These are phyloP conservation scores for Candida hispaniensis DNA, from an alignment of 805 yeast genomes.

Conservation along the genomic window DNA sequence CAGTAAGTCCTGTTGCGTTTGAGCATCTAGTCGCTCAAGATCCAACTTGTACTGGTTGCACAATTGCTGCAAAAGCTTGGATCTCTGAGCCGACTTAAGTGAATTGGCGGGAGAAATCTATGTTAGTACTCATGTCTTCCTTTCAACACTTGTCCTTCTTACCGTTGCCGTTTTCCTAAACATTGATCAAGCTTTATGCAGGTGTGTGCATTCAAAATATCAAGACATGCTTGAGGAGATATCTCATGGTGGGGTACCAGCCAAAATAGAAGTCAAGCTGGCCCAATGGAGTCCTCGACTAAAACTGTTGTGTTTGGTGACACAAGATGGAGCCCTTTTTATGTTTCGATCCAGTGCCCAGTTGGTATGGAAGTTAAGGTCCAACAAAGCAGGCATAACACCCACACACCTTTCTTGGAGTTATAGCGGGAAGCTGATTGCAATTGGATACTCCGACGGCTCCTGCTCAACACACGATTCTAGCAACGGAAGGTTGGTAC, in stretches of 20 bases:
- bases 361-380: slow-evolving; percentile 40
- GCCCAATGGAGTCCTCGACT: slow-evolving; percentile 38
- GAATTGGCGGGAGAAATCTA: slow-evolving; percentile 46
- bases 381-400: slow-evolving; percentile 23
- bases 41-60: slow-evolving; percentile 35
- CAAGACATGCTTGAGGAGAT: slow-evolving; percentile 6
- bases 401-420: slow-evolving; percentile 28
- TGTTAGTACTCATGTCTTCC: slow-evolving; percentile 2
- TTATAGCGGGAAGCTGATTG: slow-evolving; percentile 34
- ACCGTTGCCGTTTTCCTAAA: background rate
- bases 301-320: slow-evolving; percentile 39
- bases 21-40: slow-evolving; percentile 16
- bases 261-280: slow-evolving; percentile 23
- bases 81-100: slow-evolving; percentile 71
- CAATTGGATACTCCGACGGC: slow-evolving; percentile 37
- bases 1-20: slow-evolving; percentile 30
- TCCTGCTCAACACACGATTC: slow-evolving; percentile 37
- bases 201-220: background rate
- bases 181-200: background rate
- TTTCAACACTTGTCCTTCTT: slow-evolving; percentile 4
- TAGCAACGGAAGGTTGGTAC: slow-evolving; percentile 36
- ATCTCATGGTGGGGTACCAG: slow-evolving; percentile 19
- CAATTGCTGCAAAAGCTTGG: slow-evolving; percentile 35
- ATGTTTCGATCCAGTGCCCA: slow-evolving; percentile 46
- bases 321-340: slow-evolving; percentile 39